These are phyloP conservation scores for Mariannaea elegans DNA, from an alignment of 2,329 filamentous ascomycete species.

Conservation along the genomic window DNA sequence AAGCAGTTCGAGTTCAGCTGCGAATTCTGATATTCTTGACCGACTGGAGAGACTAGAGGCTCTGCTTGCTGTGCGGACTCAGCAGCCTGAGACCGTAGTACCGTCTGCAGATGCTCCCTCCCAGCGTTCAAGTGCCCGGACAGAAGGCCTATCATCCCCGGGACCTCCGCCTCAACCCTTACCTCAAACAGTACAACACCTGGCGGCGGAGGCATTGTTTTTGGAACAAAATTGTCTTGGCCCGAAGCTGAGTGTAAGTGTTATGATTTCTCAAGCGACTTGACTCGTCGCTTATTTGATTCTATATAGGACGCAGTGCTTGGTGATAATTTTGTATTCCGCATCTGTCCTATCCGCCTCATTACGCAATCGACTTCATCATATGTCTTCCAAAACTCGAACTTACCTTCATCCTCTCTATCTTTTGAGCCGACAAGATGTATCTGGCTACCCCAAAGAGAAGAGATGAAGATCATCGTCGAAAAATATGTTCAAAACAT, in stretches of 20 bases:
- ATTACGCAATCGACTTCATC: conserved; percentile 43
- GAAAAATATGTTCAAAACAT: conserved; percentile 44
- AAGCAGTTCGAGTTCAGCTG: conserved; percentile 5
- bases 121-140: not conserved
- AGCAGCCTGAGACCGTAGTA: conserved; percentile 19
- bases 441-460: conserved; percentile 46
- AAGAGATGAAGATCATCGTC: conserved; percentile 42
- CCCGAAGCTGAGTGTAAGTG: conserved; percentile 43
- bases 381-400: conserved; percentile 43
- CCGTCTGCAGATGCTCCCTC: not conserved
- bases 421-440: conserved; percentile 43
- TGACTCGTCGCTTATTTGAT: not conserved
- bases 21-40: conserved; percentile 31
- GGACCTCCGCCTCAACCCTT: conserved; percentile 15
- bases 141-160: not conserved
- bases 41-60: conserved; percentile 41
- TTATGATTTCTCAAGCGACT: too few species aligned
- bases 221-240: conserved; percentile 44
- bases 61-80: conserved; percentile 33
- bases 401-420: conserved; percentile 29
- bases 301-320: conserved; percentile 41
- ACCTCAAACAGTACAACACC: conserved; percentile 41
- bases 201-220: conserved; percentile 47
- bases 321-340: conserved; percentile 44
- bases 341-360: conserved; percentile 44